Conservation (phyloP, 345 rosid species). For the Acer campestre region DNA sequence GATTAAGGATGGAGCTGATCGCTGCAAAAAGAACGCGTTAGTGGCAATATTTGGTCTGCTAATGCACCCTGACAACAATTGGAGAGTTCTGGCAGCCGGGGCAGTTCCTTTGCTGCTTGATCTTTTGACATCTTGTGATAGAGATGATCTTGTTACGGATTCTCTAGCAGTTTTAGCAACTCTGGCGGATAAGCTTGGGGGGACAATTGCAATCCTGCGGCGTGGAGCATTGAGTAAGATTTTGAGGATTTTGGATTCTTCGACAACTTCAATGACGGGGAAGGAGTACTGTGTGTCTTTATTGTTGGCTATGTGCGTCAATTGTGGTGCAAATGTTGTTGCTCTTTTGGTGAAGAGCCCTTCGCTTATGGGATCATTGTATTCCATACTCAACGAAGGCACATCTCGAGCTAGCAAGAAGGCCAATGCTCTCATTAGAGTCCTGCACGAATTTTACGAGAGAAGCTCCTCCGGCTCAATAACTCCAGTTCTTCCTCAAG, state of each 20-base stretch:
- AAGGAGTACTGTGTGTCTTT: conserved; percentile 67
- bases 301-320: conserved; percentile 67
- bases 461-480: conserved; percentile 37
- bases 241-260: conserved; percentile 42
- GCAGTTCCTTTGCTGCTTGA: conserved; percentile 55
- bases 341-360: conserved; percentile 48
- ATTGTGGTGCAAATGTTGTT: conserved; percentile 66
- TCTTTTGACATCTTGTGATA: conserved; percentile 43
- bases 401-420: conserved; percentile 71
- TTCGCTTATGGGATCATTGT: conserved; percentile 65
- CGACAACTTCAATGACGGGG: conserved; percentile 49
- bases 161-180: conserved; percentile 69
- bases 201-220: conserved; percentile 51
- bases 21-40: conserved; percentile 66
- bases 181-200: conserved; percentile 65
- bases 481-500: conserved; percentile 46
- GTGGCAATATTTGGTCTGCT: conserved; percentile 70
- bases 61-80: conserved; percentile 50
- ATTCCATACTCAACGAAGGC: conserved; percentile 67
- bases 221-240: conserved; percentile 50
- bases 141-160: conserved; percentile 55
- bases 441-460: conserved; percentile 73
- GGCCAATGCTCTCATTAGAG: conserved; percentile 61
- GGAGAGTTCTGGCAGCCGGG: conserved; percentile 60
- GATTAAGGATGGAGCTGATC: conserved; percentile 42